Base-by-base conservation (phyloP, 805 yeast species). In the Candida saitoana region DNA sequence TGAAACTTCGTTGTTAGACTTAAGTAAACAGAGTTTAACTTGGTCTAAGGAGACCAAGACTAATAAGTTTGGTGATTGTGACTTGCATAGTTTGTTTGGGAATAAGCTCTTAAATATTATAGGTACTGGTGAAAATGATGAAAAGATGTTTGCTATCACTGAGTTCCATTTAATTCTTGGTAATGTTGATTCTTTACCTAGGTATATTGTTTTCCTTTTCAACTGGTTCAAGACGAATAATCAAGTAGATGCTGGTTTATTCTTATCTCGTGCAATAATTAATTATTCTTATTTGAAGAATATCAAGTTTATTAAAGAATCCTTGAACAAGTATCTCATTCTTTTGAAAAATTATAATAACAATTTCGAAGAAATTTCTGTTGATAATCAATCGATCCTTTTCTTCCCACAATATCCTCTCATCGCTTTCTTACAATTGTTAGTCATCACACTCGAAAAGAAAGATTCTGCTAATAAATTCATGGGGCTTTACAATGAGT, bases 31-130 rank as follows among this genome's bases (percentile, higher is more conserved):
- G 41, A 69, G 81, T 40, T 69, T 79, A 39, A 73, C 74, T 40
- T 91, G 96, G 89, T 72, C 90, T 35, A 72, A 71, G 46, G 69
- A 79, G 3, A 69, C 67, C 0, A 50, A 46, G 3, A 47, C 44
- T 3, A 67, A 64, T 41, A 75, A 75, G 42, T 75, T 76, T 47
- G 96, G 96, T 3, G 96, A 88, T 55, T 75, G 84, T 5, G 80
- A 78, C 35, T 67, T 93, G 42, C 88, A 87, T 56, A 82, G 82
- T 49, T 72, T 82, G 8, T 71, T 88, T 45, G 96, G 96, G 2
- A 61, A 71, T 27, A 80, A 86, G 56, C 68, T 87, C 38, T 62
- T 79, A 39, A 69, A 67, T 34, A 65, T 56, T 9, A 45, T 62
- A 15, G 50, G 48, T 22, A 43, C 48, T 14, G 36, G 36, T 9